Evolutionary conservation across 225 moss, liverwort and hornwort genomes (phyloP).

Genomic region (Straminergon stramineum): DNA sequence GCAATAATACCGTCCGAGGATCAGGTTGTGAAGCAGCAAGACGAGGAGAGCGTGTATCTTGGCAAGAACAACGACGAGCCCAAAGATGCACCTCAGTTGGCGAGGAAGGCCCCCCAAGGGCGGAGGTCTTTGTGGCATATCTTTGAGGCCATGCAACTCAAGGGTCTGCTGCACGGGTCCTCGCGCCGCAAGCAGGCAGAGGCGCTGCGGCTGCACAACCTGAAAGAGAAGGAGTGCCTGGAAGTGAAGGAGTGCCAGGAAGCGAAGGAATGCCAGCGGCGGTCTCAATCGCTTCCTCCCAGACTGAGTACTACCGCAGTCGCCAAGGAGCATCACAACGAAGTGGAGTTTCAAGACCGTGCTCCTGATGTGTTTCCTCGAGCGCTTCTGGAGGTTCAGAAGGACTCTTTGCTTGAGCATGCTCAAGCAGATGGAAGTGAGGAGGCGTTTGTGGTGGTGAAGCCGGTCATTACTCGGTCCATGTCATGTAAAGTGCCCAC

Average conservation of each 20-base stretch:
- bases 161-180: constrained; percentile 30
- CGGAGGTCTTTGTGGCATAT: constrained; percentile 42
- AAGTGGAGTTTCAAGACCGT: background rate
- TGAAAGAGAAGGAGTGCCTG: constrained; percentile 5
- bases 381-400: background rate
- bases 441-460: constrained; percentile 7
- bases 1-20: background rate
- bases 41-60: background rate
- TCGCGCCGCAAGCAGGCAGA: constrained; percentile 43
- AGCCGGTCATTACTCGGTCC: constrained; percentile 21
- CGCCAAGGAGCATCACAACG: background rate
- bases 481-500: constrained; percentile 4
- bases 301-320: background rate
- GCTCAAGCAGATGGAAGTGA: background rate
- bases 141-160: constrained; percentile 53
- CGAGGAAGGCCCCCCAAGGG: constrained; percentile 20
- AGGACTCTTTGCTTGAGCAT: background rate
- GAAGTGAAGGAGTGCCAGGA: constrained; percentile 6
- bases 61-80: background rate
- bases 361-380: background rate
- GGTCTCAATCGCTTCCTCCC: constrained; percentile 20
- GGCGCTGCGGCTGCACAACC: constrained; percentile 6
- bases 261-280: background rate
- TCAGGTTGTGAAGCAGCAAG: background rate
- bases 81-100: background rate